phyloP scores from a whole-genome alignment of 2,329 filamentous ascomycete species.

The Hymenoscyphus infarciens region DNA sequence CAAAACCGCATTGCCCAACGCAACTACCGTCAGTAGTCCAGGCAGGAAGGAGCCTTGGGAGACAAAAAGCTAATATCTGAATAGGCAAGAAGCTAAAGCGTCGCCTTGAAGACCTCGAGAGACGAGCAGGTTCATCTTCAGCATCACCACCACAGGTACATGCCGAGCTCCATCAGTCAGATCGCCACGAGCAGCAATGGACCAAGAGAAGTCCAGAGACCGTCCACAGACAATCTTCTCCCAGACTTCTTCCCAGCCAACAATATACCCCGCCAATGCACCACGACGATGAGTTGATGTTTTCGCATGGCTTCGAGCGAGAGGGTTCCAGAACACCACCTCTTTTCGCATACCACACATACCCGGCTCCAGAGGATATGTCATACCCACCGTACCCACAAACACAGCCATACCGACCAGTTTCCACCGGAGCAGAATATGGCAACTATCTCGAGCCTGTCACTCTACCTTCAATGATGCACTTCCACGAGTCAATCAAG shows the following conservation, averaged over 20 bases:
- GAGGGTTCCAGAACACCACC: conserved; percentile 70
- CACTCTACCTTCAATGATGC: conserved; percentile 62
- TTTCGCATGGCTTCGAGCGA: conserved; percentile 61
- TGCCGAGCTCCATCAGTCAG: conserved; percentile 42
- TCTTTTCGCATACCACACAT: conserved; percentile 64
- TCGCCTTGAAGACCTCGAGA: conserved; percentile 80
- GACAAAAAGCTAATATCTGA: conserved; percentile 17
- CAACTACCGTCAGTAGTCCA: conserved; percentile 77
- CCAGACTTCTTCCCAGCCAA: conserved; percentile 47
- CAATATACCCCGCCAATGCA: conserved; percentile 62
- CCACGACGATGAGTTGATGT: conserved; percentile 63
- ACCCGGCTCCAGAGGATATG: conserved; percentile 62
- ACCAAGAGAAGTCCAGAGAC: conserved; percentile 30
- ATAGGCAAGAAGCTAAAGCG: conserved; percentile 90
- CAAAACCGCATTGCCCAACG: conserved; percentile 97
- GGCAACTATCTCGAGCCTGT: conserved; percentile 54
- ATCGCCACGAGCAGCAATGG: conserved; percentile 31
- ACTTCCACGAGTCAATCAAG: conserved; percentile 64
- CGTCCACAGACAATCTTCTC: conserved; percentile 39
- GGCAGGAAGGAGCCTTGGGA: background rate
- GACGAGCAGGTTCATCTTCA: conserved; percentile 63
- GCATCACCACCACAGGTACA: conserved; percentile 53
- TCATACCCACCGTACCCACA: conserved; percentile 57
- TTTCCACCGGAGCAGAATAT: conserved; percentile 45
- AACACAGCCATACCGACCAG: conserved; percentile 50